Evolutionary conservation across 257 asterid species (phyloP).

Genomic region (Solanum bulbocastanum): DNA sequence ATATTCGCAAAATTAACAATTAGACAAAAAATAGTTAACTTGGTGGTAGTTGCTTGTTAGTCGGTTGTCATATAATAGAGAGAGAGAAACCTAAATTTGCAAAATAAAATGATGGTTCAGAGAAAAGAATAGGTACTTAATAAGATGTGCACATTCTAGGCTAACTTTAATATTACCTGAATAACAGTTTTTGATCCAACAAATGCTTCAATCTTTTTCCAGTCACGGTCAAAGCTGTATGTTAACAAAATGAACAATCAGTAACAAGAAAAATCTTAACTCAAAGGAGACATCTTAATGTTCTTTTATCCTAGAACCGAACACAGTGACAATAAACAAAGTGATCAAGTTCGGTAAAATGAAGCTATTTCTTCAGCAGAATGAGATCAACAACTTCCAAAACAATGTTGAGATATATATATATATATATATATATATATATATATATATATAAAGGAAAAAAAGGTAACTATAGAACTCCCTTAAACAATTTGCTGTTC

Average conservation of each 20-base stretch:
- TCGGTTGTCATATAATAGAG: background rate
- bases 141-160: background rate
- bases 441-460: background rate
- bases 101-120: background rate
- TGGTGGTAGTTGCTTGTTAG: background rate
- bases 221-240: slow-evolving; percentile 83
- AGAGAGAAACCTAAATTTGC: background rate
- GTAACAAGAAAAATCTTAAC: background rate
- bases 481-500: background rate
- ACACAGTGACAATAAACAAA: background rate
- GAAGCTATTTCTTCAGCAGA: background rate
- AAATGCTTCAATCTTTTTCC: slow-evolving; percentile 97
- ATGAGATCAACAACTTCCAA: background rate
- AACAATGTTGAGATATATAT: background rate
- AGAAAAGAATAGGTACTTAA: background rate
- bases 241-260: background rate
- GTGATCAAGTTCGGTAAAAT: background rate
- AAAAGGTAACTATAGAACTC: background rate
- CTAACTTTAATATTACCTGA: slow-evolving; percentile 39
- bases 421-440: background rate
- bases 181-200: slow-evolving; percentile 85
- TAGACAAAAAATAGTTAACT: background rate
- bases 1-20: background rate
- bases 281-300: background rate
- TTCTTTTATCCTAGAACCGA: background rate